Conservation (phyloP, 352 stramenopile species). For the Phytophthora pistaciae region DNA sequence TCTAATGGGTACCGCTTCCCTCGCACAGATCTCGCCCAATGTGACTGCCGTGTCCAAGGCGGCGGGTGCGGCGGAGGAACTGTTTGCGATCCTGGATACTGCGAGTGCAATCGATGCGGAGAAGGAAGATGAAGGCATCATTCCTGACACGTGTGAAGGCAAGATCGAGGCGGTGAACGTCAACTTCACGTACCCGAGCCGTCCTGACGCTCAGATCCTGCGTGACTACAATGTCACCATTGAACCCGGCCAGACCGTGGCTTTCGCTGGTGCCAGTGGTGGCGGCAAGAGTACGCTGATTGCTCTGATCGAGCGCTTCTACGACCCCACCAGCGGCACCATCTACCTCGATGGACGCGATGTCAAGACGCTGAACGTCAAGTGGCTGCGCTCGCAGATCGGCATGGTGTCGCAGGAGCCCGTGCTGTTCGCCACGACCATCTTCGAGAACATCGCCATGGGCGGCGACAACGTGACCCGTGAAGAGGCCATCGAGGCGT, state of each 20-base stretch:
- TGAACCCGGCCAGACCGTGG: constrained; percentile 76
- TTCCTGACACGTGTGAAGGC: constrained; percentile 46
- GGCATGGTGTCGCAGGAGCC: constrained; percentile 82
- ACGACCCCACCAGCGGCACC: constrained; percentile 70
- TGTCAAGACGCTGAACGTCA: constrained; percentile 73
- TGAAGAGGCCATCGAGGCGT: constrained; percentile 84
- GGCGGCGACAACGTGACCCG: constrained; percentile 55
- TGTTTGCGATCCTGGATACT: constrained; percentile 62
- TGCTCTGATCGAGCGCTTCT: constrained; percentile 83
- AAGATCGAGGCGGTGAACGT: constrained; percentile 67
- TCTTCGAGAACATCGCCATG: constrained; percentile 91
- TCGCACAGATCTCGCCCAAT: constrained; percentile 61
- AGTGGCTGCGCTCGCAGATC: constrained; percentile 64
- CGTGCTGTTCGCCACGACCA: constrained; percentile 84
- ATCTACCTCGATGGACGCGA: constrained; percentile 83
- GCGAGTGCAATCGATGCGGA: constrained; percentile 58
- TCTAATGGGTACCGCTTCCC: constrained; percentile 45
- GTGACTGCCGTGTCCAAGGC: constrained; percentile 50
- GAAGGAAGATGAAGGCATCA: constrained; percentile 41
- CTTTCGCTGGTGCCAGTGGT: constrained; percentile 89
- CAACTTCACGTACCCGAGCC: constrained; percentile 84
- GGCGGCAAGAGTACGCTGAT: constrained; percentile 91
- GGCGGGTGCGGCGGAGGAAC: constrained; percentile 34
- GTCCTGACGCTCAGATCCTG: constrained; percentile 71
- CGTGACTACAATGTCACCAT: constrained; percentile 83